Base-by-base conservation (phyloP, 2,329 filamentous ascomycete species). In the Calonectria montana region DNA sequence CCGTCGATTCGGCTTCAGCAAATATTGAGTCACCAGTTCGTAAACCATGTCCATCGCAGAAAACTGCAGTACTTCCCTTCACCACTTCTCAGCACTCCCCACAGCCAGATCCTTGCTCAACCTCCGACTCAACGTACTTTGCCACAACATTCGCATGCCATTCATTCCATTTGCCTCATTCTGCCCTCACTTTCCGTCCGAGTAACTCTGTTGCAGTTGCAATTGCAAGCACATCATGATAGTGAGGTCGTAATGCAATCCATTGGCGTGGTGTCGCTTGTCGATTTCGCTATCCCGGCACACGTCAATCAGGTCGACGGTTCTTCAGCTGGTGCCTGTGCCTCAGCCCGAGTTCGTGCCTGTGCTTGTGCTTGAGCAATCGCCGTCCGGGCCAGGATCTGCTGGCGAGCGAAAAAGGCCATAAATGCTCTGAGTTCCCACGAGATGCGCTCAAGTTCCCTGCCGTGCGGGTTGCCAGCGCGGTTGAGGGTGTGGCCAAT, bases 401-500 rank as follows among this genome's bases (percentile, higher is more conserved):
- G 37, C 39, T 29, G 37, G 8, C 57, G 37, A 4, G 23, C 23
- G 39, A 43, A 45, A n/a, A 45, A 43, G 18, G 57, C 64, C 64
- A 66, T 55, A 1, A 66, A 43, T 10, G 45, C 55, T 1, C 27
- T 23, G 4, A 68, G 65, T 12, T 68, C 43, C 65, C 65, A 68
- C 35, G 65, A 50, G 16, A 68, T 16, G 5, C 55, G 45, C 55
- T 68, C 43, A 2, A 65, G 12, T 15, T 65, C 63, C n/a, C 48
- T 29, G 10, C 63, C 63, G 10, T 57, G 47, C 13, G 18, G 23
- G 23, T 53, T 29, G 16, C 55, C 65, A 3, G 31, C 13, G 37
- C 67, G 25, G 39, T 4, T 57, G 27, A 69, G 27, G 10, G n/a
- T 8, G 41, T 69, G 47, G 4, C 67, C 67, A 29, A 69, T n/a